These are phyloP conservation scores for Ophiostoma quercus DNA, from an alignment of 2,329 filamentous ascomycete genomes.

Conservation along the genomic window DNA sequence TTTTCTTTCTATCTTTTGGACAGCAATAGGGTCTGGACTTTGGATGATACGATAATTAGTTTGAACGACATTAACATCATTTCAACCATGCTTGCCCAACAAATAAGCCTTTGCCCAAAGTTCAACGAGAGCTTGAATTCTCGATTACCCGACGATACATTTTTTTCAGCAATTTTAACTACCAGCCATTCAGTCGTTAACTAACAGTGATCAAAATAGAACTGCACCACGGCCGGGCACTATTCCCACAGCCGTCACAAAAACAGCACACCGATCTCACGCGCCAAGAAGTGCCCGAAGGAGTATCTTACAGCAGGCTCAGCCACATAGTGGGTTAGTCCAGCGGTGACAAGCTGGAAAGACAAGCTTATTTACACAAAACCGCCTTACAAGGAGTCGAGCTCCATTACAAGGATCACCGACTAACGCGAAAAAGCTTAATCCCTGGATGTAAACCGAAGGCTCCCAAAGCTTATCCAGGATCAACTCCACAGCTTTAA, in stretches of 20 bases:
- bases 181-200: not conserved
- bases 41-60: not conserved
- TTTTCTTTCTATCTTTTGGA: not conserved
- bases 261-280: not conserved
- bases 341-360: not conserved
- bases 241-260: not conserved
- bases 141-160: not conserved
- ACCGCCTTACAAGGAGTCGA: not conserved
- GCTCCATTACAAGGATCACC: not conserved
- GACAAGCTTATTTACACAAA: not conserved
- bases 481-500: not conserved
- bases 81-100: not conserved
- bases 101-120: not conserved
- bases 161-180: not conserved
- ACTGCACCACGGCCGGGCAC: not conserved
- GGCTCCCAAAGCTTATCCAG: not conserved
- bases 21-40: not conserved
- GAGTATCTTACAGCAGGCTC: not conserved
- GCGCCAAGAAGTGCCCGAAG: not conserved
- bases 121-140: not conserved
- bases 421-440: not conserved
- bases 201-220: not conserved
- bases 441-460: not conserved
- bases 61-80: not conserved
- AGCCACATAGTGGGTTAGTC: not conserved